A percentile compares a stretch with the other conserved stretches of the same genome.
Conservation (phyloP, 2,329 filamentous ascomycete species). For the Chaetomium strumarium region DNA sequence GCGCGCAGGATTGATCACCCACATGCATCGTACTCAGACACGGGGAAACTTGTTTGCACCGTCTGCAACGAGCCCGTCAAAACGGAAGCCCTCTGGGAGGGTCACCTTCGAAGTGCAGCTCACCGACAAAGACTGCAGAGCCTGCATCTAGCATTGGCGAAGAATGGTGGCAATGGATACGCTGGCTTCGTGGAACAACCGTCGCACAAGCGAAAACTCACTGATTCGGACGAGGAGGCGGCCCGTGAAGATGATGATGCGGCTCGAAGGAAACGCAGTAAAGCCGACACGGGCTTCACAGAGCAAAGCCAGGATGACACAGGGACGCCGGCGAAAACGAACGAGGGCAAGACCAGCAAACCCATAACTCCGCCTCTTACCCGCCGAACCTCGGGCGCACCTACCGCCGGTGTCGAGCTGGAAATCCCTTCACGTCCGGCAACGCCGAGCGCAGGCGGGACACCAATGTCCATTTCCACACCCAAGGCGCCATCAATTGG, state of each 20-base stretch:
- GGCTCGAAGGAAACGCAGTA: conserved; percentile 42
- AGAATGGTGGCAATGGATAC: conserved; percentile 16
- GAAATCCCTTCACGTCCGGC: conserved; percentile 59
- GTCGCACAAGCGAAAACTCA: conserved; percentile 22
- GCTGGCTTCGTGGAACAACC: conserved; percentile 23
- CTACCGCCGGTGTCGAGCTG: conserved; percentile 52
- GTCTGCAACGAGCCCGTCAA: conserved; percentile 61
- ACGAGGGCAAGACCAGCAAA: conserved; percentile 18
- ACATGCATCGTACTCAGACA: conserved; percentile 60
- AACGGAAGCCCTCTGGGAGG: conserved; percentile 61
- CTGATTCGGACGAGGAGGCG: conserved; percentile 32
- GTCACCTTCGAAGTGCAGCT: conserved; percentile 46
- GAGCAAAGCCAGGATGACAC: conserved; percentile 6
- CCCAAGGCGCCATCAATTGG: conserved; percentile 34
- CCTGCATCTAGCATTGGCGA: conserved; percentile 22
- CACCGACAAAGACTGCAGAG: conserved; percentile 39
- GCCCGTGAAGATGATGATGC: conserved; percentile 30
- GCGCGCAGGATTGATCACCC: conserved; percentile 67
- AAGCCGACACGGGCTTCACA: conserved; percentile 29
- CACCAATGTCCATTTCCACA: conserved; percentile 37
- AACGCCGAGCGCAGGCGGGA: conserved; percentile 36
- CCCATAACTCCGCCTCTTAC: conserved; percentile 38
- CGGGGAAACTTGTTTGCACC: conserved; percentile 62
- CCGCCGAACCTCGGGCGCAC: conserved; percentile 47
- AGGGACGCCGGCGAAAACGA: conserved; percentile 2